These are phyloP conservation scores for Lactarius quietus DNA, from an alignment of 768 basidiomycete species.

Conservation along the genomic window DNA sequence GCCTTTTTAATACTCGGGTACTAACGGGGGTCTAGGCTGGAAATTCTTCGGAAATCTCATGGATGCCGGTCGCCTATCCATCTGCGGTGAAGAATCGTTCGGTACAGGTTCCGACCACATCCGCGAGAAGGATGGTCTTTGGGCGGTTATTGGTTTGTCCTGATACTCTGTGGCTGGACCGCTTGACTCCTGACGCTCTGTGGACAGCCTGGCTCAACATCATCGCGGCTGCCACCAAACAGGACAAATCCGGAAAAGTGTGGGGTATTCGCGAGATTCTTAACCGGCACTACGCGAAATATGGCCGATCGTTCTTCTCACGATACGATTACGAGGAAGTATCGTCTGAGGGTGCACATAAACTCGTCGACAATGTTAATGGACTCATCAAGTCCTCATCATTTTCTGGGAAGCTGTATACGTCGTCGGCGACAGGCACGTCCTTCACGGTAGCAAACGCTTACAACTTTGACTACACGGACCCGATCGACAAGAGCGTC, in stretches of 20 bases:
- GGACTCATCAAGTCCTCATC: conserved; percentile 60
- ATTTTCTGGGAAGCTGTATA: conserved; percentile 65
- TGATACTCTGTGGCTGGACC: not conserved
- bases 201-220: conserved; percentile 92
- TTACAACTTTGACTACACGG: conserved; percentile 93
- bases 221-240: conserved; percentile 81
- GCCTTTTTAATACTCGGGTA: not conserved
- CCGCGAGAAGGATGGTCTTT: conserved; percentile 98
- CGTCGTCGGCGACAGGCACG: conserved; percentile 59
- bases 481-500: conserved; percentile 94
- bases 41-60: conserved; percentile 99
- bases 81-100: conserved; percentile 99
- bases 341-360: conserved; percentile 83
- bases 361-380: conserved; percentile 77
- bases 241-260: conserved; percentile 56
- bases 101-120: conserved; percentile 99
- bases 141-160: conserved; percentile 87
- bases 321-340: conserved; percentile 99
- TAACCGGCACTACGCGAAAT: conserved; percentile 80
- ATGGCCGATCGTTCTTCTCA: conserved; percentile 98
- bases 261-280: conserved; percentile 91
- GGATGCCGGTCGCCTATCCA: conserved; percentile 96
- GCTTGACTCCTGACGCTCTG: not conserved
- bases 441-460: conserved; percentile 74
- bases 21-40: conserved; percentile 60